phyloP scores from a whole-genome alignment of 441 rosid species.

The Arabidopsis lyrata region DNA sequence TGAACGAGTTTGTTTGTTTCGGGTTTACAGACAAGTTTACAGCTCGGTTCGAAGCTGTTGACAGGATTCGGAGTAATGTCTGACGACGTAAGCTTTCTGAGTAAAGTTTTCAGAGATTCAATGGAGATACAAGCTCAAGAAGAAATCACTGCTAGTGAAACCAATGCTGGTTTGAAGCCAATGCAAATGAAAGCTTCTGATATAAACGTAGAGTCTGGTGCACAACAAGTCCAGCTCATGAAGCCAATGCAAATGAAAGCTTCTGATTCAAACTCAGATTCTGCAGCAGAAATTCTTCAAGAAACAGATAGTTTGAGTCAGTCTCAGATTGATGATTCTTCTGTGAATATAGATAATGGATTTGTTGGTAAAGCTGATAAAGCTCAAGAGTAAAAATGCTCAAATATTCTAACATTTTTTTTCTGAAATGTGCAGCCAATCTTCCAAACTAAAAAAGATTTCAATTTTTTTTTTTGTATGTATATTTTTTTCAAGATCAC shows the following conservation, averaged over 20 bases:
- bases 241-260: slow-evolving; percentile 42
- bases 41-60: slow-evolving; percentile 93
- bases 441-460: not conserved
- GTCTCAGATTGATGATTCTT: slow-evolving; percentile 51
- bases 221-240: slow-evolving; percentile 36
- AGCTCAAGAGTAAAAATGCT: slow-evolving; percentile 28
- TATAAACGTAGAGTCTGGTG: slow-evolving; percentile 31
- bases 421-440: slow-evolving; percentile 1
- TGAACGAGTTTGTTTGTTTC: slow-evolving; percentile 13
- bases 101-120: slow-evolving; percentile 79
- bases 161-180: slow-evolving; percentile 49
- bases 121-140: slow-evolving; percentile 91
- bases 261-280: slow-evolving; percentile 37
- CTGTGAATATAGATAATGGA: slow-evolving; percentile 49
- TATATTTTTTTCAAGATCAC: not conserved
- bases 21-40: slow-evolving; percentile 80
- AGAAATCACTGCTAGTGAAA: slow-evolving; percentile 55
- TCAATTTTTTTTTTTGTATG: not conserved
- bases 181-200: slow-evolving; percentile 44
- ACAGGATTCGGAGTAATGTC: slow-evolving; percentile 97
- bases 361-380: slow-evolving; percentile 47
- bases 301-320: slow-evolving; percentile 38
- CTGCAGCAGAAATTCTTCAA: slow-evolving; percentile 35
- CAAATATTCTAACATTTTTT: slow-evolving; percentile 18
- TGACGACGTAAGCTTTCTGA: slow-evolving; percentile 83